Percentiles rank a stretch among this genome's conserved stretches.
These are phyloP conservation scores for Quercus berberidifolia DNA, from an alignment of 306 rosid species.

Conservation along the genomic window DNA sequence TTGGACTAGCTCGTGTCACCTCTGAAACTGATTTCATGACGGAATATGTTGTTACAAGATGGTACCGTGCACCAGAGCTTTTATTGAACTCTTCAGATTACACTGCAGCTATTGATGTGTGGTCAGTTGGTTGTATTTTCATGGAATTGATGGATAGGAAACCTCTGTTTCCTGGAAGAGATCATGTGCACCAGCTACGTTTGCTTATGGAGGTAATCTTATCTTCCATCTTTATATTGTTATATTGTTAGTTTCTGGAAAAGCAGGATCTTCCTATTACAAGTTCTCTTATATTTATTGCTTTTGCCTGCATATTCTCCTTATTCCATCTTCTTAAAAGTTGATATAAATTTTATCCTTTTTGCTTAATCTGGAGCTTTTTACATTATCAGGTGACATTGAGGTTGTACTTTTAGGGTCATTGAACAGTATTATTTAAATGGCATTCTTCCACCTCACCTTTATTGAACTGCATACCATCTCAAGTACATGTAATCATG, in stretches of 20 bases:
- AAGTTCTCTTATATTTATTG: not conserved
- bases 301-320: not conserved
- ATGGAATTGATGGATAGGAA: conserved; percentile 97
- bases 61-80: conserved; percentile 99
- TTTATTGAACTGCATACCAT: not conserved
- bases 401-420: not conserved
- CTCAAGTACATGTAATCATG: not conserved
- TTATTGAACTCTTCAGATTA: conserved; percentile 89
- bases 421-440: not conserved
- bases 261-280: not conserved
- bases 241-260: not conserved
- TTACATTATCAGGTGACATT: not conserved
- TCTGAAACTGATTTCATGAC: conserved; percentile 98
- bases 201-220: conserved; percentile 88
- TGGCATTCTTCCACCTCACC: not conserved
- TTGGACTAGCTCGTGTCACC: conserved; percentile 96
- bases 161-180: conserved; percentile 96
- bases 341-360: not conserved
- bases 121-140: conserved; percentile 98
- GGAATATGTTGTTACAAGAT: conserved; percentile 91
- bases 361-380: not conserved
- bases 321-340: not conserved
- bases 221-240: not conserved
- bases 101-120: conserved; percentile 96
- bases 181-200: conserved; percentile 92